Evolutionary conservation across 768 basidiomycete species (phyloP).

Genomic region (Suillus decipiens): DNA sequence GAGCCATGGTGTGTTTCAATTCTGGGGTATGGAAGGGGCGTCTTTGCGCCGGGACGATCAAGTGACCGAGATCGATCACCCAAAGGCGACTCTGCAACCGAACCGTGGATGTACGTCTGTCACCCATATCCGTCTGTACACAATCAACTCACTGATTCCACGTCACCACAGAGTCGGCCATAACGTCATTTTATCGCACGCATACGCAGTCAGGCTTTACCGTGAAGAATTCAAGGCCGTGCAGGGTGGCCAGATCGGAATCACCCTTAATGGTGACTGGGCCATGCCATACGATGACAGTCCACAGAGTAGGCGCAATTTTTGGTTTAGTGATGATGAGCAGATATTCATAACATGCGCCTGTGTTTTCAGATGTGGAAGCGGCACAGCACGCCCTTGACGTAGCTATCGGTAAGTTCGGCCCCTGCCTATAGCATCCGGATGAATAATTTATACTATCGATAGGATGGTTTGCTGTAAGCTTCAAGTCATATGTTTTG

Average conservation of each 20-base stretch:
- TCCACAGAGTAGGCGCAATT: conserved; percentile 55
- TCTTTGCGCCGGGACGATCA: conserved; percentile 71
- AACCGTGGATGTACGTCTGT: conserved; percentile 65
- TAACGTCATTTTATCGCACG: conserved; percentile 68
- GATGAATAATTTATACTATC: conserved; percentile 9
- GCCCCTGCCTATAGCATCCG: conserved; percentile 29
- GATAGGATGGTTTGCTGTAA: conserved; percentile 60
- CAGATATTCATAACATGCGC: conserved; percentile 6
- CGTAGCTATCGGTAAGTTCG: conserved; percentile 61
- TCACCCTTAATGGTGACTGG: conserved; percentile 80
- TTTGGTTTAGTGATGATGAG: neutral
- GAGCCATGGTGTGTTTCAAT: conserved; percentile 76
- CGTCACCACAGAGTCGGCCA: conserved; percentile 58
- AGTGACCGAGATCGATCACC: conserved; percentile 61
- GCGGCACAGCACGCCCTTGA: conserved; percentile 75
- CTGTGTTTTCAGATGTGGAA: conserved; percentile 49
- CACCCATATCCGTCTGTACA: conserved; percentile 3
- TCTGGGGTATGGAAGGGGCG: conserved; percentile 69
- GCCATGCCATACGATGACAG: conserved; percentile 69
- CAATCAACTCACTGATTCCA: neutral
- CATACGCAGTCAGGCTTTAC: conserved; percentile 64
- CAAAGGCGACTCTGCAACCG: conserved; percentile 64
- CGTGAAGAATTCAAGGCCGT: conserved; percentile 61
- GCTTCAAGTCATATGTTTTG: conserved; percentile 18
- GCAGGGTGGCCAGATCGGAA: conserved; percentile 73